Evolutionary conservation across 306 rosid species (phyloP), one percentile per base, ranked within the genome.

Genomic region (Canavalia gladiata): DNA sequence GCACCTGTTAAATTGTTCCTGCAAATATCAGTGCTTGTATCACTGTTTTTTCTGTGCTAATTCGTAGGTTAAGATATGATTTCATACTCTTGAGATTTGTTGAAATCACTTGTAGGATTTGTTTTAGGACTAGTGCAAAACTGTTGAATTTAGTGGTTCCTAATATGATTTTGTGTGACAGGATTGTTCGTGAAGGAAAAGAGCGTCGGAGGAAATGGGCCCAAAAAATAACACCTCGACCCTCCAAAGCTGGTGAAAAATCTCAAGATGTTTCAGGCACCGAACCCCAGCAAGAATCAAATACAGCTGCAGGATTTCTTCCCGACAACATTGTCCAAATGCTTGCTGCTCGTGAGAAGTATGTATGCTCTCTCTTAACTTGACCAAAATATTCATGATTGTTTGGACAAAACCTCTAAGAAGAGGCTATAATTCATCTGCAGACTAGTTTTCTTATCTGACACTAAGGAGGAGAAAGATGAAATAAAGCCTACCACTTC

Each of bases 321-420:
- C 96, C 99, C 2, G 67, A 86, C 10, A 74, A 83, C 86, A 89
- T 95, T 35, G 99, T 95, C 43, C 87, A 91, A 71, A 78, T 86
- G 91, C 92, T 95, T 81, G 93, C 90, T 46, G 86, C 92, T 25
- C 90, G 89, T n/a, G 99, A 93, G 86, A 95, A 95, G 97, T 87
- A 87, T 80, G 90, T 83, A 69, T 79, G 84, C 41, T n/a, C 77
- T 82, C 43, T 51, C 11, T 67, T 57, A 35, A 74, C 11, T n/a
- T 47, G 29, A 60, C 28, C 42, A 39, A 50, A 2, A n/a, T 83
- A 31, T 74, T 41, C 74, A 33, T 81, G 5, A 7, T 29, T 33
- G 49, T 72, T 77, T n/a, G 41, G 47, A 39, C 34, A 42, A 59
- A 67, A 62, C 60, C 55, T 76, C 67, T 84, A 39, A 79, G 77